phyloP scores from a whole-genome alignment of 1,284 basidiomycete genomes.

The Pisolithus thermaeus region DNA sequence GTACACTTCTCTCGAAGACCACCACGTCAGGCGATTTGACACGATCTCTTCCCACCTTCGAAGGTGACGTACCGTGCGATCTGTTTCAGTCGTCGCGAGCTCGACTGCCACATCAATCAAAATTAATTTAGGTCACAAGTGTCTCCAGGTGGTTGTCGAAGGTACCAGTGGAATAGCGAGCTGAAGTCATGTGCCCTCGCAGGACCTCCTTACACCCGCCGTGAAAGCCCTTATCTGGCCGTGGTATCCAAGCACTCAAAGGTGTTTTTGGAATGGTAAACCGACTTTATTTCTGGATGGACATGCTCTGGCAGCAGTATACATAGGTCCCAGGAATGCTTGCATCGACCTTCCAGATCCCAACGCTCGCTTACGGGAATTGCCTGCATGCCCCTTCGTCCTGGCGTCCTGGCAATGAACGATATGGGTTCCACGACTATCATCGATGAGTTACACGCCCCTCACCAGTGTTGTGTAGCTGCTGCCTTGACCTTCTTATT shows the following conservation, averaged over 20 bases:
- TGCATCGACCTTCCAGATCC: neutral
- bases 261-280: no score
- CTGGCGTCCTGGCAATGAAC: neutral
- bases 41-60: no score
- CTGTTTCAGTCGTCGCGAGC: no score
- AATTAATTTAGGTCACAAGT: neutral
- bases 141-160: neutral
- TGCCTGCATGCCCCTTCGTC: neutral
- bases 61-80: no score
- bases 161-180: neutral
- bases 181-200: neutral
- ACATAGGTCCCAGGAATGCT: neutral
- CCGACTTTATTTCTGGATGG: no score
- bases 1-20: no score
- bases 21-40: no score
- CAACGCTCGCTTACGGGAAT: neutral
- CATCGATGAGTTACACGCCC: neutral
- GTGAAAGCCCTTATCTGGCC: no score
- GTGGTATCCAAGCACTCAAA: no score
- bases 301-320: no score
- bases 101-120: neutral
- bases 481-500: neutral
- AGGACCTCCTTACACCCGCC: neutral
- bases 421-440: neutral
- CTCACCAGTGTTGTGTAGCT: neutral